Evolutionary conservation across 352 stramenopile genomes (phyloP).

Genomic region (Elongisporangium prolatum): DNA sequence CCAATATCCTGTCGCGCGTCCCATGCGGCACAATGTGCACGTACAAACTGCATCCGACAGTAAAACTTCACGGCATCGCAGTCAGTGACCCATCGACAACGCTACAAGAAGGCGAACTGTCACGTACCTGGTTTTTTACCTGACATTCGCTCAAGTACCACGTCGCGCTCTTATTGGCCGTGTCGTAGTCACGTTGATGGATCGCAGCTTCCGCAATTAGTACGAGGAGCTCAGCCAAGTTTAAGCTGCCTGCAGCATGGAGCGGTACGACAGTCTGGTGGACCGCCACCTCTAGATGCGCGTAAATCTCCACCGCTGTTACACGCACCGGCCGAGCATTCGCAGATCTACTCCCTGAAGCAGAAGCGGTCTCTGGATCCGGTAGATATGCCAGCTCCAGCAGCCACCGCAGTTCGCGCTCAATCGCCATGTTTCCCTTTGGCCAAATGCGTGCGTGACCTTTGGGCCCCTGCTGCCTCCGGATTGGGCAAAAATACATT

Average conservation of each 20-base stretch:
- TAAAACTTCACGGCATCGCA: constrained; percentile 56
- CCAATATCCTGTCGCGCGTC: constrained; percentile 35
- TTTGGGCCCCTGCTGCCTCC: constrained; percentile 20
- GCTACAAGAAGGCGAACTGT: constrained; percentile 1
- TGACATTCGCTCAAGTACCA: constrained; percentile 70
- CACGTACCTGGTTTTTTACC: constrained; percentile 72
- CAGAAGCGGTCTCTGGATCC: constrained; percentile 11
- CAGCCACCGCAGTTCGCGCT: constrained; percentile 46
- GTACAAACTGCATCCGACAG: constrained; percentile 81
- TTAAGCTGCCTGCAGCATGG: constrained; percentile 13
- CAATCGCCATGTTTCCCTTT: constrained; percentile 33
- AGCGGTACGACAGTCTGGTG: constrained; percentile 33
- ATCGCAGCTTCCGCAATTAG: constrained; percentile 70
- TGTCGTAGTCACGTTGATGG: constrained; percentile 59
- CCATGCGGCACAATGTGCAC: constrained; percentile 53
- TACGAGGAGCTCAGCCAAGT: constrained; percentile 69
- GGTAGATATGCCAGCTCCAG: constrained; percentile 36
- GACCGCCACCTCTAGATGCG: constrained; percentile 21
- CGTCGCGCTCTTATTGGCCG: constrained; percentile 39
- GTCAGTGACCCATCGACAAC: background rate
- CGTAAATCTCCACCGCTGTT: constrained; percentile 28
- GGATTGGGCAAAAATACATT: constrained; percentile 67
- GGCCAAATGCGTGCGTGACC: constrained; percentile 20
- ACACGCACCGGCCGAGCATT: constrained; percentile 14
- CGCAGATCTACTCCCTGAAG: constrained; percentile 4